Evolutionary conservation across 169 alveolate species (phyloP).

Genomic region (Plasmodium vivax): DNA sequence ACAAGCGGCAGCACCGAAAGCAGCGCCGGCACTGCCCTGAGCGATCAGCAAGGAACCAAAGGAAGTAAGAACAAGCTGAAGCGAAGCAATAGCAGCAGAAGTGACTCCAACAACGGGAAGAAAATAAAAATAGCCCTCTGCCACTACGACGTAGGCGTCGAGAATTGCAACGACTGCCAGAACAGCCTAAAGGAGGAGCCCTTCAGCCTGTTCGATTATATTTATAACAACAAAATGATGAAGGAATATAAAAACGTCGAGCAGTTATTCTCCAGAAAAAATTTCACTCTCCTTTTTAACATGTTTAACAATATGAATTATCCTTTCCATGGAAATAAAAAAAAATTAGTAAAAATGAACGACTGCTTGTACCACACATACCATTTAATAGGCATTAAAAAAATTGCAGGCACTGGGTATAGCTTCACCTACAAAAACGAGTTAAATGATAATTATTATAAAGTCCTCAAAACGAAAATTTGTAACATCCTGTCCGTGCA

Average conservation of each 20-base stretch:
- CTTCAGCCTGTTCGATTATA: constrained; percentile 31
- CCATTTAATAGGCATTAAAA: constrained; percentile 69
- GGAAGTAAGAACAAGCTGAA: neutral
- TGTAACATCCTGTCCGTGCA: constrained; percentile 30
- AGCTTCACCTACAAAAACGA: constrained; percentile 53
- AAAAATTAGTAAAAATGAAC: constrained; percentile 68
- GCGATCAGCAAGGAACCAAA: neutral
- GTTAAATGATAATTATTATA: constrained; percentile 57
- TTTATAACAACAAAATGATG: constrained; percentile 65
- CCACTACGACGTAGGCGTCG: constrained; percentile 1
- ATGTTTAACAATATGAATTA: constrained; percentile 50
- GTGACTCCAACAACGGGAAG: neutral
- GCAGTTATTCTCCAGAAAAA: neutral
- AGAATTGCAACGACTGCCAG: neutral
- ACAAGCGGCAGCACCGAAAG: neutral
- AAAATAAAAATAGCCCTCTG: constrained; percentile 48
- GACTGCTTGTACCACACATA: constrained; percentile 63
- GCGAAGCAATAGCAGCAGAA: neutral
- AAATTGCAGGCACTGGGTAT: constrained; percentile 38
- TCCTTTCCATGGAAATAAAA: constrained; percentile 39
- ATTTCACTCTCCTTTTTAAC: constrained; percentile 12
- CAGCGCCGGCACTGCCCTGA: neutral
- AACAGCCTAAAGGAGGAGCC: neutral
- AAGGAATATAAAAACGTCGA: constrained; percentile 53
- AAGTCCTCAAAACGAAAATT: constrained; percentile 67